These are phyloP conservation scores for Middelhovenomyces tepae DNA, from an alignment of 805 yeast species.

Conservation along the genomic window DNA sequence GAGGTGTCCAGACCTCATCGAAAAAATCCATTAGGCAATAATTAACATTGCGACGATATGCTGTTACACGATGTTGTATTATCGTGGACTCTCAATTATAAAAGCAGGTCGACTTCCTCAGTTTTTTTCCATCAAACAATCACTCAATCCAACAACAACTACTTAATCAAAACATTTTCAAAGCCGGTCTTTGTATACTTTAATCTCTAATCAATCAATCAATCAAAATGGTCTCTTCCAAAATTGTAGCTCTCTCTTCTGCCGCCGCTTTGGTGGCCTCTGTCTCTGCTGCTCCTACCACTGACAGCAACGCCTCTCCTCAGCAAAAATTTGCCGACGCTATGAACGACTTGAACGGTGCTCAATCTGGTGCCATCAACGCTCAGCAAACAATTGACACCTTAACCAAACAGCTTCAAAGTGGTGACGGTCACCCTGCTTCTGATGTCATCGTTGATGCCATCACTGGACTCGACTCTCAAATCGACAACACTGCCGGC, in stretches of 20 bases:
- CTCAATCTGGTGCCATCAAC: slow-evolving; percentile 12
- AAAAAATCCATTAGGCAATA: too few relatives aligned
- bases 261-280: background rate
- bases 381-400: slow-evolving; percentile 15
- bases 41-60: too few relatives aligned
- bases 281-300: background rate
- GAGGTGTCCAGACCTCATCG: too few relatives aligned
- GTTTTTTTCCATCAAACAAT: too few relatives aligned
- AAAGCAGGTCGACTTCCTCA: too few relatives aligned
- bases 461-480: slow-evolving; percentile 18
- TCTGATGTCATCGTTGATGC: slow-evolving; percentile 13
- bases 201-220: slow-evolving; percentile 1
- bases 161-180: too few relatives aligned
- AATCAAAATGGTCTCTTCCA: slow-evolving; percentile 1
- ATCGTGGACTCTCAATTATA: too few relatives aligned
- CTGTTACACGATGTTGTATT: too few relatives aligned
- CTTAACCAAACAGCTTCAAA: background rate
- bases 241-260: background rate
- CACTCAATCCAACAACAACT: too few relatives aligned
- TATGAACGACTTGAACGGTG: slow-evolving; percentile 8
- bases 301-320: background rate
- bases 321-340: too few relatives aligned
- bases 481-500: slow-evolving; percentile 17
- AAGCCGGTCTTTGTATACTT: background rate
- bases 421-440: slow-evolving; percentile 8